These are phyloP conservation scores for Colletotrichum tropicicola DNA, from an alignment of 2,329 filamentous ascomycete genomes.

Conservation along the genomic window DNA sequence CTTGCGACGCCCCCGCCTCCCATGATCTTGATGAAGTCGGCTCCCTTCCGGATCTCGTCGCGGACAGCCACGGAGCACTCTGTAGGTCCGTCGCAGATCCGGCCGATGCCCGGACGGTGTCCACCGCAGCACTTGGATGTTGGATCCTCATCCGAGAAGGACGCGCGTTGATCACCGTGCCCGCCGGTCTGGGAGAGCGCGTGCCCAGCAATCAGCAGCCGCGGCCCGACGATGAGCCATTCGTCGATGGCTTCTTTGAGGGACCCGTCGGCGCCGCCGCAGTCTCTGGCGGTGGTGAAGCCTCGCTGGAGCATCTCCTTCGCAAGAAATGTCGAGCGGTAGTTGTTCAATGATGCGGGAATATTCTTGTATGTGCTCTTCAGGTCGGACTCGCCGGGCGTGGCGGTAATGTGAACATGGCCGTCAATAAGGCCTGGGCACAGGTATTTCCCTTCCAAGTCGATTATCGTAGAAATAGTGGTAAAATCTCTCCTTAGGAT, in stretches of 20 bases:
- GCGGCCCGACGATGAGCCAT: conserved; percentile 60
- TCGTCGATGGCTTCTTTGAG: conserved; percentile 65
- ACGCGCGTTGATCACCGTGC: conserved; percentile 59
- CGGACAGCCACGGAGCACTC: conserved; percentile 61
- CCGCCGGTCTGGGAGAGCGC: conserved; percentile 67
- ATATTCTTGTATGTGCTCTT: conserved; percentile 34
- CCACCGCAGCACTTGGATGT: conserved; percentile 55
- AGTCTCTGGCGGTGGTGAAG: conserved; percentile 67
- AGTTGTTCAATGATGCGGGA: conserved; percentile 45
- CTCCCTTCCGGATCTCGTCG: conserved; percentile 63
- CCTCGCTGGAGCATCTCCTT: conserved; percentile 62
- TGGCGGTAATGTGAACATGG: conserved; percentile 41
- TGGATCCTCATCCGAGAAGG: conserved; percentile 43
- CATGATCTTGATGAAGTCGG: conserved; percentile 72
- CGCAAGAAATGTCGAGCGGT: conserved; percentile 53
- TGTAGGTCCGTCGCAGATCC: conserved; percentile 61
- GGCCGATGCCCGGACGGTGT: conserved; percentile 48
- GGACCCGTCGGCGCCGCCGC: conserved; percentile 62
- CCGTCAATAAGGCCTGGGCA: conserved; percentile 44
- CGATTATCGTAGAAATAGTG: no score
- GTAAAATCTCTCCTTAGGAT: no score
- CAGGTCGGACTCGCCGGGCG: conserved; percentile 33
- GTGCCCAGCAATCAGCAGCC: conserved; percentile 62
- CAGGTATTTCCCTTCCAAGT: conserved; percentile 38
- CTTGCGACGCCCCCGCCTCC: conserved; percentile 63